A percentile compares a stretch with the other conserved stretches of the same genome.
phyloP scores from a whole-genome alignment of 176 grass and related monocot species.

The Oryza australiensis region DNA sequence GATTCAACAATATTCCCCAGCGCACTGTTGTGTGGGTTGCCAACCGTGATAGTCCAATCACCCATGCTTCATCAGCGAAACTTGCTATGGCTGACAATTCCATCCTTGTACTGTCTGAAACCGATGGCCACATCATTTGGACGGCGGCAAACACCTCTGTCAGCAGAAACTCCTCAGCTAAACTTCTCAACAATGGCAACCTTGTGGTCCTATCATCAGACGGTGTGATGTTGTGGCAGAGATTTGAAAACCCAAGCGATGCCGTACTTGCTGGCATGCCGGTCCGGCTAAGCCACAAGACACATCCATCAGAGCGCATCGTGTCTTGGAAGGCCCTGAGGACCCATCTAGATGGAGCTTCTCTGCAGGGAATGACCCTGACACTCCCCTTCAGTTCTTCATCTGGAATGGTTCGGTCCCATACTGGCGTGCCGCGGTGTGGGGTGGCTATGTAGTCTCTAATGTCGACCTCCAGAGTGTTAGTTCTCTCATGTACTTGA shows the following conservation, averaged over 20 bases:
- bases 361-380: not conserved
- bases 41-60: conserved; percentile 14
- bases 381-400: not conserved
- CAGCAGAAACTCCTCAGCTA: not conserved
- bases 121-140: conserved; percentile 26
- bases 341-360: conserved; percentile 41
- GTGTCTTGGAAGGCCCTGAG: conserved; percentile 35
- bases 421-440: not conserved
- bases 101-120: conserved; percentile 13
- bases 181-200: conserved; percentile 31
- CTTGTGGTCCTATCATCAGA: conserved; percentile 2
- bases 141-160: not conserved
- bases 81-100: conserved; percentile 17
- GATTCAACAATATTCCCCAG: no score
- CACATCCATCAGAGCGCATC: not conserved
- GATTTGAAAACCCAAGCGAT: conserved; percentile 44
- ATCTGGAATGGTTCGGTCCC: conserved; percentile 16
- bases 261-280: conserved; percentile 33
- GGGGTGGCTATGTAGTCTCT: not conserved
- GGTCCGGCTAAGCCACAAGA: not conserved
- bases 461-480: not conserved
- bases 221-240: conserved; percentile 36
- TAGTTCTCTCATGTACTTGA: not conserved
- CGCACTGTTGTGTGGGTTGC: not conserved
- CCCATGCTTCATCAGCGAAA: not conserved